Conservation (phyloP, 1,284 basidiomycete species). For the Pseudozyma hubeiensis region DNA sequence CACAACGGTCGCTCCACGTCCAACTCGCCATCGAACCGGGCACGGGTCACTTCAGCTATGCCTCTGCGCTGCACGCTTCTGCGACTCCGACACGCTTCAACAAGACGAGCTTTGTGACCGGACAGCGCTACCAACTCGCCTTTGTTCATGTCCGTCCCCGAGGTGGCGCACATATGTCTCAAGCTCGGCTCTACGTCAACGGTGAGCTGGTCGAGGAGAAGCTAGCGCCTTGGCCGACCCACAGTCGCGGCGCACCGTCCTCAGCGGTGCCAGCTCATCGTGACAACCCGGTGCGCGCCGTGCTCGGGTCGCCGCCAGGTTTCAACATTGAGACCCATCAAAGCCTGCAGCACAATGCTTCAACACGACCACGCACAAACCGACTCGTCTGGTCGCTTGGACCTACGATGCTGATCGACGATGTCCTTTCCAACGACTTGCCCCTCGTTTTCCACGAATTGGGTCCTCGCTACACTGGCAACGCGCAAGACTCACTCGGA, state of each 20-base stretch:
- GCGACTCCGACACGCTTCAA: slow-evolving; percentile 39
- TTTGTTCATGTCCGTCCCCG: slow-evolving; percentile 53
- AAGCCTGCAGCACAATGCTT: background rate
- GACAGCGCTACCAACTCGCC: slow-evolving; percentile 48
- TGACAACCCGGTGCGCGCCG: slow-evolving; percentile 39
- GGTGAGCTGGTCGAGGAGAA: slow-evolving; percentile 56
- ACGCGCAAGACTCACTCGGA: slow-evolving; percentile 60
- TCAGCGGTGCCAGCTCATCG: slow-evolving; percentile 8
- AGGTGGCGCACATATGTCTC: slow-evolving; percentile 39
- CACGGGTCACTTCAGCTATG: slow-evolving; percentile 50
- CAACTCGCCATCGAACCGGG: slow-evolving; percentile 50
- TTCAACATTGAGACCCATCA: background rate
- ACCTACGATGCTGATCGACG: slow-evolving; percentile 53
- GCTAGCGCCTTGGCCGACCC: slow-evolving; percentile 42
- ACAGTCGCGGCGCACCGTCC: slow-evolving; percentile 10
- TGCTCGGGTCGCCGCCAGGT: slow-evolving; percentile 50
- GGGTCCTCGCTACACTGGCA: slow-evolving; percentile 53
- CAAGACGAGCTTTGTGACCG: slow-evolving; percentile 25
- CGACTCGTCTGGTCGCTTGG: slow-evolving; percentile 60
- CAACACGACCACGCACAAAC: slow-evolving; percentile 8
- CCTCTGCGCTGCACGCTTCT: slow-evolving; percentile 9
- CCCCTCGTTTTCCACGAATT: slow-evolving; percentile 56
- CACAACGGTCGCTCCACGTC: slow-evolving; percentile 37
- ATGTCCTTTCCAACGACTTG: slow-evolving; percentile 52
- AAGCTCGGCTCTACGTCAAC: slow-evolving; percentile 56